These are phyloP conservation scores for Boletus barrowsii DNA, from an alignment of 768 basidiomycete genomes.

Conservation along the genomic window DNA sequence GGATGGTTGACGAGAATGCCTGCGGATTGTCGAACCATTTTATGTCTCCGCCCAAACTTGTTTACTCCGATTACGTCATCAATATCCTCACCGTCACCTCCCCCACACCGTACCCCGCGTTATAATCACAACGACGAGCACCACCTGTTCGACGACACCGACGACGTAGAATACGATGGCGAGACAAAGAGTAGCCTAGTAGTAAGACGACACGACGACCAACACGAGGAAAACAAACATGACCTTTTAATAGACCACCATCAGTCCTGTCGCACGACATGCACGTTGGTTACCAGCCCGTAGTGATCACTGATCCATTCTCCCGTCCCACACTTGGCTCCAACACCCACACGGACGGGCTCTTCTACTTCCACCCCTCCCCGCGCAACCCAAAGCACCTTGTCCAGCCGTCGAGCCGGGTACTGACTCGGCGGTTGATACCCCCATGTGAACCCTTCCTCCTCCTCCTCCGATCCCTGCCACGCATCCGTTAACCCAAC, in stretches of 20 bases:
- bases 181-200: background rate
- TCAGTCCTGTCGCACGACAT: constrained; percentile 23
- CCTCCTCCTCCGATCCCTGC: constrained; percentile 42
- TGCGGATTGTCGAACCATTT: constrained; percentile 20
- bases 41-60: constrained; percentile 33
- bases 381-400: constrained; percentile 54
- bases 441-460: constrained; percentile 65
- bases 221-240: background rate
- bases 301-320: constrained; percentile 68
- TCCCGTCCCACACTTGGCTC: constrained; percentile 40
- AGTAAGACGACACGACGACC: constrained; percentile 8
- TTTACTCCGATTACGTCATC: constrained; percentile 11
- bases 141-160: background rate
- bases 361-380: constrained; percentile 50
- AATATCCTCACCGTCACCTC: background rate
- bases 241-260: constrained; percentile 4
- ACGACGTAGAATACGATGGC: background rate
- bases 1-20: background rate
- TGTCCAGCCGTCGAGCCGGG: constrained; percentile 61
- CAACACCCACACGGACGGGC: constrained; percentile 56
- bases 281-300: constrained; percentile 48
- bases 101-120: background rate
- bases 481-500: constrained; percentile 62
- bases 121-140: constrained; percentile 13
- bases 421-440: constrained; percentile 48